A percentile compares a stretch with the other conserved stretches of the same genome.
Conservation (phyloP, 2,329 filamentous ascomycete species). For the Neocatenulostroma microsporum region DNA sequence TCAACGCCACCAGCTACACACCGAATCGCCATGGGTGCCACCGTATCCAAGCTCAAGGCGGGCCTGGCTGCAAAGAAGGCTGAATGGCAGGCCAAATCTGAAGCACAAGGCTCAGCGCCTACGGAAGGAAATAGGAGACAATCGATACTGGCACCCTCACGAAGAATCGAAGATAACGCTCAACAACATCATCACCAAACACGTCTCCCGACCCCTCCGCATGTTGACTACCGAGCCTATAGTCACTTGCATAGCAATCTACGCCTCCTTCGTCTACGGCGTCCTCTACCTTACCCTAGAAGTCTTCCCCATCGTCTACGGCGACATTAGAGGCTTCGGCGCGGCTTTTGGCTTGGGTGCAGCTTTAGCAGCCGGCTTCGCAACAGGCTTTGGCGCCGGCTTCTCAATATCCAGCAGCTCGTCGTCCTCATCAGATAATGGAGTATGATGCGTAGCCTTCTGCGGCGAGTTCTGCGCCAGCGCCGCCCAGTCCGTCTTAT, state of each 20-base stretch:
- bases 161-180: slow-evolving; percentile 36
- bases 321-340: slow-evolving; percentile 36
- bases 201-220: slow-evolving; percentile 34
- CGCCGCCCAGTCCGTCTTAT: slow-evolving; percentile 50
- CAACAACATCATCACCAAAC: slow-evolving; percentile 36
- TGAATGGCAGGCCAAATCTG: too few species aligned
- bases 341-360: slow-evolving; percentile 22
- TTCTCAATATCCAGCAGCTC: slow-evolving; percentile 24
- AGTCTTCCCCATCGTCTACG: slow-evolving; percentile 43
- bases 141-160: slow-evolving; percentile 39
- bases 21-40: too few species aligned
- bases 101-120: slow-evolving; percentile 33
- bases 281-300: slow-evolving; percentile 43
- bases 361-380: slow-evolving; percentile 28
- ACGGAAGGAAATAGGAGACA: slow-evolving; percentile 34
- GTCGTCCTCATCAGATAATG: slow-evolving; percentile 26
- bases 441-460: slow-evolving; percentile 34
- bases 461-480: slow-evolving; percentile 54
- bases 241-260: slow-evolving; percentile 44
- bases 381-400: slow-evolving; percentile 32
- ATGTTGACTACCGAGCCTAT: slow-evolving; percentile 45
- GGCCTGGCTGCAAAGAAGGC: too few species aligned
- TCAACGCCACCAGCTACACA: too few species aligned
- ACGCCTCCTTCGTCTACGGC: slow-evolving; percentile 40
- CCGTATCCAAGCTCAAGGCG: too few species aligned